These are phyloP conservation scores for Diplodia scrobiculata DNA, from an alignment of 2,329 filamentous ascomycete species.

Conservation along the genomic window DNA sequence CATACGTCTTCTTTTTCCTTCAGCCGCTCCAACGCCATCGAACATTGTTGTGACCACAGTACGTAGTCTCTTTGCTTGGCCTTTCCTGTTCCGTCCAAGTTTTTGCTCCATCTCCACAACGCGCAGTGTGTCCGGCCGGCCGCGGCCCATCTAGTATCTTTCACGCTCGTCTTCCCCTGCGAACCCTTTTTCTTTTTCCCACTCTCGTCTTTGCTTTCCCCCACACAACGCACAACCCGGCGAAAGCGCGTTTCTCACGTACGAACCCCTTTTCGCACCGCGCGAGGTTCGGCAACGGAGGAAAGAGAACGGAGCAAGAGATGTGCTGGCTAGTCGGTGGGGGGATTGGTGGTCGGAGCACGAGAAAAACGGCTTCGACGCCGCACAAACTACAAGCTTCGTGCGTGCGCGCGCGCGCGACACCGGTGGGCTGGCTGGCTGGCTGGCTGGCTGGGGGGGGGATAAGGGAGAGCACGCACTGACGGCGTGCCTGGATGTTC, in stretches of 20 bases:
- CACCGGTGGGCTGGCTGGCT: background rate
- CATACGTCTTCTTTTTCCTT: background rate
- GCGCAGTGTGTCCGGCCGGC: background rate
- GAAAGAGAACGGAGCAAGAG: background rate
- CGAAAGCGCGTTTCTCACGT: background rate
- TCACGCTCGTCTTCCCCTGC: background rate
- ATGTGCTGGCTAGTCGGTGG: background rate
- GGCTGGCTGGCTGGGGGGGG: background rate
- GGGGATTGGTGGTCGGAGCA: background rate
- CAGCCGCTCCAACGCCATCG: background rate
- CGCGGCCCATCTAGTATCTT: background rate
- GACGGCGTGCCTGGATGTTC: background rate
- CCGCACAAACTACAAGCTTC: background rate
- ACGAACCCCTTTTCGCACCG: conserved; percentile 18
- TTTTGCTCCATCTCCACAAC: background rate
- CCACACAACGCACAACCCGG: background rate
- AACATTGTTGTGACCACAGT: background rate
- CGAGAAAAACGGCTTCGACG: background rate
- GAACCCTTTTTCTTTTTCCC: background rate
- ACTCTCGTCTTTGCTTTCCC: background rate
- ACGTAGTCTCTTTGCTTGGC: background rate
- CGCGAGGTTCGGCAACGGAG: background rate
- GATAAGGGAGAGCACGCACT: background rate
- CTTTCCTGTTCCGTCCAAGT: background rate
- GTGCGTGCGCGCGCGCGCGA: too few relatives aligned